phyloP scores from a whole-genome alignment of 176 grass and related monocot genomes.

The Bolboschoenus planiculmis region DNA sequence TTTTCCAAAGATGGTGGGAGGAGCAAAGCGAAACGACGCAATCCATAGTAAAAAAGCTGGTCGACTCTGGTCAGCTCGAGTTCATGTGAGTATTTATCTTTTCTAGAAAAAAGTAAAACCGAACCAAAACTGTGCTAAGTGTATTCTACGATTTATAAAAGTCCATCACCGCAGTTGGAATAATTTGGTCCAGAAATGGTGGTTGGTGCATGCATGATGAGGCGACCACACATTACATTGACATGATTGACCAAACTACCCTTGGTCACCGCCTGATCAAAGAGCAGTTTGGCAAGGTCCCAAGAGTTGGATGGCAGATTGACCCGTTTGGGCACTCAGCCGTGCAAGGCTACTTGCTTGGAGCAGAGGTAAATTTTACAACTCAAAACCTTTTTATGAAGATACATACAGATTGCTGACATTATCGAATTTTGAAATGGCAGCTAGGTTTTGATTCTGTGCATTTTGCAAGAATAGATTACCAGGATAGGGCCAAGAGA shows the following conservation, averaged over 20 bases:
- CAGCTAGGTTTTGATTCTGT: constrained; percentile 88
- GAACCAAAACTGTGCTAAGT: neutral
- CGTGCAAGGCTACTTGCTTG: constrained; percentile 83
- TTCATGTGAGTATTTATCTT: constrained; percentile 57
- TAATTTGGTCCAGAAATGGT: constrained; percentile 63
- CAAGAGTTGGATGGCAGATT: constrained; percentile 89
- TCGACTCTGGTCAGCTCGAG: constrained; percentile 71
- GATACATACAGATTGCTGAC: neutral
- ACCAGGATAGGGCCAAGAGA: constrained; percentile 66
- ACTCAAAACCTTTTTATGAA: constrained; percentile 20
- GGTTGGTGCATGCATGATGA: constrained; percentile 99
- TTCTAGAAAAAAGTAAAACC: neutral
- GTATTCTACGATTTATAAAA: constrained; percentile 9
- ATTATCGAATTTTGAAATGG: constrained; percentile 23
- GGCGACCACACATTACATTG: constrained; percentile 82
- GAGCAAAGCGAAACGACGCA: constrained; percentile 63
- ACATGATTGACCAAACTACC: constrained; percentile 98
- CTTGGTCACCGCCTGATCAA: constrained; percentile 79
- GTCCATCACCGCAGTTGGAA: neutral
- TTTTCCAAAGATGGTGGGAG: constrained; percentile 97
- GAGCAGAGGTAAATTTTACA: constrained; percentile 55
- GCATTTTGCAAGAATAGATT: constrained; percentile 96
- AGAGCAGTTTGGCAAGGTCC: constrained; percentile 71
- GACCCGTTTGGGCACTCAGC: constrained; percentile 94
- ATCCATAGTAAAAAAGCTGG: constrained; percentile 46